Evolutionary conservation across 257 asterid genomes (phyloP), one percentile per base, ranked within the genome.

Genomic region (Avicennia marina): DNA sequence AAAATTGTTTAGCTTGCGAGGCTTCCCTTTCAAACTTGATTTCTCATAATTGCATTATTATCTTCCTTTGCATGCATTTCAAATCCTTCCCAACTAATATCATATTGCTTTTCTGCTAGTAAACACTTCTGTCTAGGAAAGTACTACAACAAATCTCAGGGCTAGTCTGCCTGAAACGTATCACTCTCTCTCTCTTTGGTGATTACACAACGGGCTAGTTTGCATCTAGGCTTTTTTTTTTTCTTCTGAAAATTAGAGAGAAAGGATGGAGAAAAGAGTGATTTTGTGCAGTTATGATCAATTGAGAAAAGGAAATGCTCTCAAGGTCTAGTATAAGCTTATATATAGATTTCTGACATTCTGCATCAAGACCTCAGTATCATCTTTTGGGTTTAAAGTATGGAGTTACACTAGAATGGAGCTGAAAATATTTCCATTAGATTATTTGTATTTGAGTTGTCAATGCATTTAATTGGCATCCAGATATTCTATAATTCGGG

Each of bases 401-500:
- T 58, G 55, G 41, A 46, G 31, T 60, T 63, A 44, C 68, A 12
- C 33, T 27, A 0, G 48, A 58, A 4, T 52, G 43, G 36, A 44
- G 29, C 53, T 47, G 20, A 47, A 44, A 17, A 9, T 4, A n/a
- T 42, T 63, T 59, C 36, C 39, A 22, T 47, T 38, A 27, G 59
- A 45, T 33, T n/a, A n/a, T n/a, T n/a, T n/a, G n/a, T n/a, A n/a
- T n/a, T n/a, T n/a, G n/a, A n/a, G n/a, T n/a, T n/a, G n/a, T n/a
- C n/a, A n/a, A n/a, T n/a, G n/a, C n/a, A n/a, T n/a, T n/a, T n/a
- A n/a, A n/a, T n/a, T n/a, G n/a, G n/a, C n/a, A n/a, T n/a, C n/a
- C n/a, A n/a, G n/a, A 18, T 63, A 51, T 49, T 36, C 27, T 60
- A 39, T 62, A 54, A 58, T 53, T 53, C 18, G 53, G 38, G 19